Evolutionary conservation across 2,329 filamentous ascomycete species (phyloP), one percentile per base, ranked within the genome.

Genomic region (Ascochyta pisi): DNA sequence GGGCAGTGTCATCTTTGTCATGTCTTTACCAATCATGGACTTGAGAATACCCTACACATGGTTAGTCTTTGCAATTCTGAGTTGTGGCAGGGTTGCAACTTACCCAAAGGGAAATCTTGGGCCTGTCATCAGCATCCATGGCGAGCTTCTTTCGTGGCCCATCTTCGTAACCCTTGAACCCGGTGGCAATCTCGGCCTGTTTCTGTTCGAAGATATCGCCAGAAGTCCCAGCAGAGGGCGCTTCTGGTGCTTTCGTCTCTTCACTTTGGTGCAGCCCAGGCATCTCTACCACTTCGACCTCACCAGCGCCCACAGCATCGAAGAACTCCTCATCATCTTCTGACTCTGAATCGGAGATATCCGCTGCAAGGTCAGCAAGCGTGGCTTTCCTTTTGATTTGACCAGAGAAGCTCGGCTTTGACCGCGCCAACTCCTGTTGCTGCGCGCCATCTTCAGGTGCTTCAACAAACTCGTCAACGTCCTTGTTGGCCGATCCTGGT

Each of bases 11-110:
- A 99, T 99, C 81, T 96, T 98, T 34, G 95, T 98, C 95, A 99
- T 98, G 73, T 99, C 95, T 76, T 99, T 98, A 61, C 95, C 95
- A 77, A 99, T 96, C 95, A 99, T 98, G 22, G 94, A 98, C 80
- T 98, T 99, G 61, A 99, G 81, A 66, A 99, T 97, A 64, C 90
- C 89, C 93, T 97, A 1, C 23, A 27, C 1, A 33, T 10, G 9
- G 62, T 78, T 57, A 77, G 73, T 50, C 46, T 43, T 22, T 6
- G 10, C 10, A 1, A 3, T n/a, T 10, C 5, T 31, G 22, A 6
- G 15, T 24, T 47, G 35, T 50, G 49, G 49, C 8, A 37, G 15
- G 13, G 34, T 27, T 15, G 16, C 29, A 31, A 52, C 62, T 42
- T 85, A 96, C 93, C 95, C 95, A 99, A 39, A 99, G 86, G 27